phyloP scores from a whole-genome alignment of 371 early-diverging fungal species.

The Blakeslea trispora region DNA sequence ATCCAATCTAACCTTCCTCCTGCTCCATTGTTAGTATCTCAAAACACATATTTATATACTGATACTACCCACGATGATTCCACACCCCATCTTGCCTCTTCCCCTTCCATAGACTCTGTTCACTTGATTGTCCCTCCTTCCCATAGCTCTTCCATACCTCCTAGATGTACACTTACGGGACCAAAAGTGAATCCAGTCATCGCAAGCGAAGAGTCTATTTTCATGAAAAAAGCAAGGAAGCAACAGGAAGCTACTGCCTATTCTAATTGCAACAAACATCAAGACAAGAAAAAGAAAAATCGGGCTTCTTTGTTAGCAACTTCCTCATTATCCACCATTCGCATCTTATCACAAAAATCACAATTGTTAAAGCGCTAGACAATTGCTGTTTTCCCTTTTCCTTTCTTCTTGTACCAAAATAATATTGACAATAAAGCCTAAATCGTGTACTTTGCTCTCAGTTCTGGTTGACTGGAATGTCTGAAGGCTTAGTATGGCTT shows the following conservation, averaged over 20 bases:
- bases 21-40: background rate
- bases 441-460: too few species aligned
- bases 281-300: constrained; percentile 14
- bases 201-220: background rate
- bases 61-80: background rate
- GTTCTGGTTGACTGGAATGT: too few species aligned
- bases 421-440: too few species aligned
- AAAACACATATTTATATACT: too few species aligned
- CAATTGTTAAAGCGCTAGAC: constrained; percentile 25
- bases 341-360: constrained; percentile 24
- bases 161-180: background rate
- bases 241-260: background rate
- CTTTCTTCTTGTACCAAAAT: too few species aligned
- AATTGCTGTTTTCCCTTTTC: constrained; percentile 8
- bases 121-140: background rate
- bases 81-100: background rate
- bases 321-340: constrained; percentile 22
- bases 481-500: too few species aligned
- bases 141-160: background rate
- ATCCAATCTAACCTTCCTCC: too few species aligned
- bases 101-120: background rate
- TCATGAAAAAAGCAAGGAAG: background rate
- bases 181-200: background rate
- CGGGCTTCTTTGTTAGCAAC: constrained; percentile 16
- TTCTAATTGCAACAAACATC: too few species aligned